Base-by-base conservation (phyloP, 257 asterid species). In the Ocimum tenuiflorum region DNA sequence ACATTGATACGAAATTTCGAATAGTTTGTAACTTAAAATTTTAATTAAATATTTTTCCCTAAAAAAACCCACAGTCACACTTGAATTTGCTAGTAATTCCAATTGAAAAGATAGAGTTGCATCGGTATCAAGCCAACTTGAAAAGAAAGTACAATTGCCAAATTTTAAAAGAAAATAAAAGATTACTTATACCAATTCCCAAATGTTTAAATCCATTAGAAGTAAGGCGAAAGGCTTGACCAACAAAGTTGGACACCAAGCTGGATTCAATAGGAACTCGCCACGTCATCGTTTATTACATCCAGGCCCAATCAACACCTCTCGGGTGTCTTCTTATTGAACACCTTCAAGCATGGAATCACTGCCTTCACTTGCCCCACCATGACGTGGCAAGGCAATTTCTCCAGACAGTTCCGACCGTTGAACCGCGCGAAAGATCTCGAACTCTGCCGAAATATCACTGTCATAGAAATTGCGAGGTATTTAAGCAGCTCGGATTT, bases 371-470 rank as follows among this genome's bases (percentile, higher is more conserved):
- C 7, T 31, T 14, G 13, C 19, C 3, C 0, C 12, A 8, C 15
- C 27, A 11, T 46, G 15, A 64, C 79, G 78, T 74, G 73, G 75
- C 78, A 70, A 17, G 24, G 19, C 11, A 17, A 17, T n/a, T 8
- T 54, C 38, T 77, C 87, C 9, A 73, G 82, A 81, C 62, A 43
- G 36, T 71, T 78, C n/a, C 81, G 73, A 55, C 69, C 43, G 73
- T 60, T 65, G 67, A 33, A 60, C 50, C 73, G 85, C 90, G 81
- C 77, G 92, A 86, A 83, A 62, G 68, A 54, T 88, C 96, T 84
- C 72, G 96, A 88, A 82, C 31, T 20, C 72, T 24, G 78, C 77
- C 66, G 94, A 82, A 71, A 23, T 35, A 19, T 27, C 63, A 10
- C 42, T 27, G 22, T 70, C 46, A 15, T 27, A 17, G 62, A 22